These are phyloP conservation scores for Apostasia shenzhenica DNA, from an alignment of 106 monocot genomes.

Conservation along the genomic window DNA sequence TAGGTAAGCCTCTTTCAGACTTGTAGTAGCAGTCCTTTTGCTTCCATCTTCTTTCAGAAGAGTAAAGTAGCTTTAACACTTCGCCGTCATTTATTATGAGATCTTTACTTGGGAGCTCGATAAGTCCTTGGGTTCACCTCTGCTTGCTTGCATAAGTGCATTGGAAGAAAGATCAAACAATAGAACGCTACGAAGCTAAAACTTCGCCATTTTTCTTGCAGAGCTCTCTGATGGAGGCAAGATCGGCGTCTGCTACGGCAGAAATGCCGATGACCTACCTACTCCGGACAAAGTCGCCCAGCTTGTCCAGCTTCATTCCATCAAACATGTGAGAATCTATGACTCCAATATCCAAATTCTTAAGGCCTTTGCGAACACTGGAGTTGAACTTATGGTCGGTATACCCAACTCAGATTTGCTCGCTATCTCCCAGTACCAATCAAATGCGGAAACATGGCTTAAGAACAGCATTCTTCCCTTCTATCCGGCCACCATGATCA, in stretches of 20 bases:
- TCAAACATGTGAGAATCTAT: slow-evolving; percentile 84
- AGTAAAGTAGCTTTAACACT: neutral
- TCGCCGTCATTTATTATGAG: neutral
- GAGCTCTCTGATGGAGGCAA: slow-evolving; percentile 47
- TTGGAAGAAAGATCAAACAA: neutral
- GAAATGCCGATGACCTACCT: slow-evolving; percentile 94
- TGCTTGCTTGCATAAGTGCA: neutral
- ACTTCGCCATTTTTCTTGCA: slow-evolving; percentile 14
- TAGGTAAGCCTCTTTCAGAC: neutral
- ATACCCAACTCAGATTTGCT: slow-evolving; percentile 88
- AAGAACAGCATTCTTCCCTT: slow-evolving; percentile 86
- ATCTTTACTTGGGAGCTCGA: neutral
- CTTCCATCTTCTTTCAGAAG: neutral
- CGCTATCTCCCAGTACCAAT: slow-evolving; percentile 83
- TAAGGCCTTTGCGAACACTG: slow-evolving; percentile 90
- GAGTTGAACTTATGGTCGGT: slow-evolving; percentile 79
- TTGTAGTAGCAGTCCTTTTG: neutral
- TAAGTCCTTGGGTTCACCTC: neutral
- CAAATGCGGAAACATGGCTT: slow-evolving; percentile 91
- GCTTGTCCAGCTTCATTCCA: slow-evolving; percentile 57
- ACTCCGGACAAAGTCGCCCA: slow-evolving; percentile 89
- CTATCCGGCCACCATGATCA: slow-evolving; percentile 85
- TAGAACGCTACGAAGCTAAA: neutral
- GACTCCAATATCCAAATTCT: slow-evolving; percentile 91
- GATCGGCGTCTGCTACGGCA: slow-evolving; percentile 87